Percentiles rank a stretch among this genome's conserved stretches.
phyloP scores from a whole-genome alignment of 1,284 basidiomycete species.

The Ceratobasidium sp. region DNA sequence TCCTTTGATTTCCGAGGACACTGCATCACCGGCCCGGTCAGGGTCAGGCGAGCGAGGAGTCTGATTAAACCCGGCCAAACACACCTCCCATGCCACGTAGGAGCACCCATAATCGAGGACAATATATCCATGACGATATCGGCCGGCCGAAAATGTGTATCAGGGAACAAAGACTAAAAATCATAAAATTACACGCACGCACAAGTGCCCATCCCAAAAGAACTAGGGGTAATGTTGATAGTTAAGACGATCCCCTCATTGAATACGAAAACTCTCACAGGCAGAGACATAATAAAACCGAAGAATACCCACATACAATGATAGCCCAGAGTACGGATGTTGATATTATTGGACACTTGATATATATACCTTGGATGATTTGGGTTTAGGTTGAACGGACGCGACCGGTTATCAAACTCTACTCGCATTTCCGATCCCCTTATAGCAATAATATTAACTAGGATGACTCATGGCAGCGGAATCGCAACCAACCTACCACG shows the following conservation, averaged over 20 bases:
- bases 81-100: too few species aligned
- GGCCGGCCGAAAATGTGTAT: neutral
- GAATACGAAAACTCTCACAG: neutral
- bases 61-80: too few species aligned
- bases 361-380: neutral
- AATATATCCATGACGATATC: neutral
- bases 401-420: neutral
- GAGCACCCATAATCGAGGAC: neutral
- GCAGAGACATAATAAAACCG: neutral
- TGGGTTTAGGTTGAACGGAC: neutral
- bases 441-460: too few species aligned
- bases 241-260: neutral
- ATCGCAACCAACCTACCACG: constrained; percentile 4
- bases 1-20: too few species aligned
- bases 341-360: neutral
- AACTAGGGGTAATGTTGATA: neutral
- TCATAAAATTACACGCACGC: neutral
- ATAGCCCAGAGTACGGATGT: neutral
- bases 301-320: neutral
- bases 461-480: neutral
- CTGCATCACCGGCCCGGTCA: too few species aligned
- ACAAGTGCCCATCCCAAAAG: neutral
- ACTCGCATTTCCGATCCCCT: constrained; percentile 13
- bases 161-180: neutral
- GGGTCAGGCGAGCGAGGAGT: too few species aligned